Evolutionary conservation across 208 protist species (phyloP).

Genomic region (Wallacemonas collosoma): DNA sequence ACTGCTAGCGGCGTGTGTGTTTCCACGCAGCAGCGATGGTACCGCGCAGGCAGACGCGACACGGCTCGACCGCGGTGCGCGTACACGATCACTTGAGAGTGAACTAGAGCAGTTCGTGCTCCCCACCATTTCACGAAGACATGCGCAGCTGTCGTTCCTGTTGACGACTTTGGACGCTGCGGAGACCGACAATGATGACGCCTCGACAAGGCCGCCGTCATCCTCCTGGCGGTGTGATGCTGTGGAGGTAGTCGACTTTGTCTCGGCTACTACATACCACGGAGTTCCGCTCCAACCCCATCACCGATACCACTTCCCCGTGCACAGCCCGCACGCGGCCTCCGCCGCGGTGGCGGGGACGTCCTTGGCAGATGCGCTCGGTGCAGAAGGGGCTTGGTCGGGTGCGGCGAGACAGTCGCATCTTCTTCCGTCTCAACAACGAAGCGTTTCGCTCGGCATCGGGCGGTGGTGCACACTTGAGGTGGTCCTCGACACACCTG

Average conservation of each 20-base stretch:
- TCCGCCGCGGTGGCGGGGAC: not conserved
- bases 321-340: not conserved
- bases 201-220: not conserved
- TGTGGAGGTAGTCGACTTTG: constrained; percentile 11
- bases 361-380: not conserved
- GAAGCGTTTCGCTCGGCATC: constrained; percentile 18
- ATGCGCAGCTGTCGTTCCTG: constrained; percentile 10
- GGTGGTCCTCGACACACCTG: constrained; percentile 18
- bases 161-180: not conserved
- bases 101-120: constrained; percentile 8
- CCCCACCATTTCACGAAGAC: constrained; percentile 11
- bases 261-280: constrained; percentile 19
- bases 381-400: not conserved
- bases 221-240: constrained; percentile 3
- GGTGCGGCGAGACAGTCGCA: not conserved
- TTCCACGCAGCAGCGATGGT: not conserved
- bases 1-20: not conserved
- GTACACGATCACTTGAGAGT: not conserved
- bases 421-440: not conserved
- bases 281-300: constrained; percentile 39
- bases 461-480: constrained; percentile 27
- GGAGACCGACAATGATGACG: not conserved
- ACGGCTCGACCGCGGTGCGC: not conserved
- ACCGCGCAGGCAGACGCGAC: not conserved
- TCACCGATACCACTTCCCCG: constrained; percentile 39